These are phyloP conservation scores for Nothophytophthora sp. DNA, from an alignment of 352 stramenopile genomes.

Conservation along the genomic window DNA sequence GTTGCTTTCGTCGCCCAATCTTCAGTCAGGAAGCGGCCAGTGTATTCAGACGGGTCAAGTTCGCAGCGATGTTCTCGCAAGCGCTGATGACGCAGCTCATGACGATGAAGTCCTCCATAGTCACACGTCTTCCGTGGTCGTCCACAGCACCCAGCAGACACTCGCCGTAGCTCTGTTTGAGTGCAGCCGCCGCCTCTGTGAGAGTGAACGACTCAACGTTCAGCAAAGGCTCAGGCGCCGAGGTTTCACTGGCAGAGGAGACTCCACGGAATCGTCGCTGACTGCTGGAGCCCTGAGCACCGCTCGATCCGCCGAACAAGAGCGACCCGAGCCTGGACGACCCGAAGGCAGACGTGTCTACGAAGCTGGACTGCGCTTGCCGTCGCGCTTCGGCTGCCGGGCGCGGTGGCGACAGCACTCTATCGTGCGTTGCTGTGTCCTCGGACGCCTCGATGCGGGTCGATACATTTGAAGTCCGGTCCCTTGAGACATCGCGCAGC, in stretches of 20 bases:
- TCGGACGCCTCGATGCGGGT: slow-evolving; percentile 9
- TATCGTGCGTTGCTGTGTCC: slow-evolving; percentile 9
- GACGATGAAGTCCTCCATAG: slow-evolving; percentile 70
- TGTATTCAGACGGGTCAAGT: slow-evolving; percentile 54
- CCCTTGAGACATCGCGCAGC: slow-evolving; percentile 14
- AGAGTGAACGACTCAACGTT: slow-evolving; percentile 68
- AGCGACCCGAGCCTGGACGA: slow-evolving; percentile 14
- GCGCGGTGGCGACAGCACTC: slow-evolving; percentile 7
- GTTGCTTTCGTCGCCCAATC: not conserved
- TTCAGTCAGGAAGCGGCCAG: slow-evolving; percentile 46
- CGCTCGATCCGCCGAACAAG: slow-evolving; percentile 4
- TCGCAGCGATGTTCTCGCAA: slow-evolving; percentile 59
- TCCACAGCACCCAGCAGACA: slow-evolving; percentile 43
- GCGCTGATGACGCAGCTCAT: slow-evolving; percentile 74
- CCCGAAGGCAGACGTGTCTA: slow-evolving; percentile 23
- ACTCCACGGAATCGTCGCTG: slow-evolving; percentile 22
- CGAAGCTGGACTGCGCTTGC: slow-evolving; percentile 28
- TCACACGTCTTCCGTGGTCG: slow-evolving; percentile 29
- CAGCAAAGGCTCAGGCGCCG: slow-evolving; percentile 39
- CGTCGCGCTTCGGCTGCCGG: slow-evolving; percentile 4
- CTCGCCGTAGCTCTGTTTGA: slow-evolving; percentile 61
- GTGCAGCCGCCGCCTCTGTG: slow-evolving; percentile 38
- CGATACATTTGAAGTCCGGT: slow-evolving; percentile 17
- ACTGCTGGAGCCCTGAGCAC: slow-evolving; percentile 1
- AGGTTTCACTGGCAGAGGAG: slow-evolving; percentile 33